phyloP scores from a whole-genome alignment of 345 rosid genomes.

The Eucalyptus caleyi region DNA sequence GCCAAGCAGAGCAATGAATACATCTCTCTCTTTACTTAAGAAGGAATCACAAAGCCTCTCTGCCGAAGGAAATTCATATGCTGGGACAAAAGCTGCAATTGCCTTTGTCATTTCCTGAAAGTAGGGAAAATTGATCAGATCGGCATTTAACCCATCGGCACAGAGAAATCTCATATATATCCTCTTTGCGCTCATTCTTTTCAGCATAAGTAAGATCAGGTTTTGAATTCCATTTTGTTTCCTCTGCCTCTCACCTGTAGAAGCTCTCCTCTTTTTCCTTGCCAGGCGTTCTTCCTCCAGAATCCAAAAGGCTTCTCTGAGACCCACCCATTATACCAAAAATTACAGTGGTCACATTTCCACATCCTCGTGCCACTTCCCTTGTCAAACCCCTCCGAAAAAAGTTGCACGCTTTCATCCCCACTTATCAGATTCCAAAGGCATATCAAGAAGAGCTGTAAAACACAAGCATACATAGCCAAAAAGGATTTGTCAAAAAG shows the following conservation, averaged over 20 bases:
- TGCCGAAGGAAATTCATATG: not conserved
- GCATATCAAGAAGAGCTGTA: not conserved
- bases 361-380: not conserved
- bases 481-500: not conserved
- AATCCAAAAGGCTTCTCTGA: slow-evolving; percentile 33
- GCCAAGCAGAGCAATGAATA: not conserved
- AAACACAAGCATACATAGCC: not conserved
- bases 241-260: not conserved
- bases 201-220: not conserved
- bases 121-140: not conserved
- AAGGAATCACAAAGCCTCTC: not conserved
- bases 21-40: not conserved
- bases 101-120: not conserved
- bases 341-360: not conserved
- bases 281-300: slow-evolving; percentile 25
- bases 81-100: not conserved
- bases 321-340: not conserved
- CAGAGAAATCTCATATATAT: not conserved
- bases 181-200: not conserved
- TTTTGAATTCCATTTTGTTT: not conserved
- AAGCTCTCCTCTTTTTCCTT: slow-evolving; percentile 17
- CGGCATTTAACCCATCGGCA: not conserved
- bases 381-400: not conserved
- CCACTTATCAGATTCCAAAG: not conserved
- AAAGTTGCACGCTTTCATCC: not conserved